Evolutionary conservation across 371 early-diverging fungal genomes (phyloP), one percentile per base, ranked within the genome.

Genomic region (Lichtheimia corymbifera): DNA sequence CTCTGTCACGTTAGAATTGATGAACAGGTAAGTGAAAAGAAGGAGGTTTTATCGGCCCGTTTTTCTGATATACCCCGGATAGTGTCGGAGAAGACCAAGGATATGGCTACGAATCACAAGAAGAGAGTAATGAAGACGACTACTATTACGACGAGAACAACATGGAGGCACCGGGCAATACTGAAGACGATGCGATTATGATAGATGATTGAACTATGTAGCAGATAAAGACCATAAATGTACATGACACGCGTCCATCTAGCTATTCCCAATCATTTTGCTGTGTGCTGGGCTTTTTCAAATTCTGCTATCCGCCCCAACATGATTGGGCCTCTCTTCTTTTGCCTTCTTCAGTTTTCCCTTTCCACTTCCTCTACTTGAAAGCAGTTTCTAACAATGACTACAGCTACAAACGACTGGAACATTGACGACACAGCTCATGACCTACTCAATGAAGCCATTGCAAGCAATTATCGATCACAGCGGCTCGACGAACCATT

Each of bases 1-100:
- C 50, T 77, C 84, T 15, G 84, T 88, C 5, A 90, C 92, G 1
- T 63, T 89, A 58, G 83, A 86, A 50, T 69, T 88, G 44, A 83
- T 85, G 63, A 86, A 86, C 25, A 30, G 47, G 64, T 68, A 56
- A 59, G 52, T 42, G 15, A 15, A 47, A 15, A 47, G 42, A 43
- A 44, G n/a, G n/a, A 4, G 20, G 9, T 50, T 28, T 58, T 18
- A 51, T 42, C 17, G 28, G 9, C 18, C n/a, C 40, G 59, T 18
- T 50, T 58, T 20, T 17, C 20, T 14, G 22, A 28, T n/a, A 42
- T 55, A 40, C 45, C 22, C n/a, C 7, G 18, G 28, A 49, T 17
- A 50, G 22, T 6, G 20, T 18, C 4, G 61, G 54, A 20, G 53
- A 61, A 17, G 61, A 61, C 11, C 43, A 53, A 5, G 44, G 25